phyloP scores from a whole-genome alignment of 2,329 filamentous ascomycete species.

The Penicillium brevicompactum region DNA sequence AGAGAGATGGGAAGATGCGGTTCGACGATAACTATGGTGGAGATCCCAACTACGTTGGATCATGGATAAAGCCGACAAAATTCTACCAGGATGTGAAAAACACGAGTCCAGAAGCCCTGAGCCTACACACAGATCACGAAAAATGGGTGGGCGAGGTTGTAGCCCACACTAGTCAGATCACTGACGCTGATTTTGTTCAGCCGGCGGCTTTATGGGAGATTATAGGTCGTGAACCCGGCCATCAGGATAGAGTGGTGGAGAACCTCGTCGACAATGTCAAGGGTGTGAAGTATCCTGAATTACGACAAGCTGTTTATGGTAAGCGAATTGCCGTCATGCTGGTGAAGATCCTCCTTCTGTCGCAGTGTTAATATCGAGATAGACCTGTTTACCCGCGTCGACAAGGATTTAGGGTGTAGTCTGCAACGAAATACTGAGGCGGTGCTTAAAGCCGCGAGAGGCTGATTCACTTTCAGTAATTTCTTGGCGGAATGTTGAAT shows the following conservation, averaged over 20 bases:
- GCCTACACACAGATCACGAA: slow-evolving; percentile 31
- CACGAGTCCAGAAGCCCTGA: slow-evolving; percentile 8
- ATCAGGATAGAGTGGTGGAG: slow-evolving; percentile 34
- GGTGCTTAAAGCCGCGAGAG: too few species aligned
- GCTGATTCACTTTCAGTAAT: too few species aligned
- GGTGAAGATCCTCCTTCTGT: too few species aligned
- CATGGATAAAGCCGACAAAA: slow-evolving; percentile 28
- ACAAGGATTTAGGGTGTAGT: too few species aligned
- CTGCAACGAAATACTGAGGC: too few species aligned
- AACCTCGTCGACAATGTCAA: slow-evolving; percentile 30
- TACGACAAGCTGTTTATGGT: slow-evolving; percentile 34
- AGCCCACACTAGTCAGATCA: slow-evolving; percentile 22
- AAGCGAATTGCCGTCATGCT: too few species aligned
- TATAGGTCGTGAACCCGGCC: slow-evolving; percentile 32
- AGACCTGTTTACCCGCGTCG: too few species aligned
- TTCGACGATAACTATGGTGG: slow-evolving; percentile 58
- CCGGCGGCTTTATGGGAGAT: slow-evolving; percentile 35
- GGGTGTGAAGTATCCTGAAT: slow-evolving; percentile 19
- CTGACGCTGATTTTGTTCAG: slow-evolving; percentile 34
- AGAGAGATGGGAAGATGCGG: slow-evolving; percentile 42
- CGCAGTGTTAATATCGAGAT: too few species aligned
- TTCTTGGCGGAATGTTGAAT: too few species aligned
- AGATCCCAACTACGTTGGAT: slow-evolving; percentile 58
- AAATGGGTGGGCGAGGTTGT: slow-evolving; percentile 31
- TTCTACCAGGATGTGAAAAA: slow-evolving; percentile 11